phyloP scores from a whole-genome alignment of 2,329 filamentous ascomycete species.

The Paecilomyces sp. region DNA sequence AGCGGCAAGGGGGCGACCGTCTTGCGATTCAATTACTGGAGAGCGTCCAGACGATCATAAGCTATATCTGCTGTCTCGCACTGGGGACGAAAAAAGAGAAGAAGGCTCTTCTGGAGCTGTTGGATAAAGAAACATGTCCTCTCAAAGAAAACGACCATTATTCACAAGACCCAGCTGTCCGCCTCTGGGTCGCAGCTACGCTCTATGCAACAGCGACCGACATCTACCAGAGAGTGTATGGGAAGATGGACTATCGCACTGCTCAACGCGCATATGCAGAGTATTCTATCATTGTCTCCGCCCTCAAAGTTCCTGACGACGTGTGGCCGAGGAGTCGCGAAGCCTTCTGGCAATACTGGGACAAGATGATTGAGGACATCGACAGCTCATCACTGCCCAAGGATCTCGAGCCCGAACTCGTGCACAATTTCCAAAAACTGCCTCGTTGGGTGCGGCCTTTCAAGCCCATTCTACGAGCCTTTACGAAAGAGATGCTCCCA shows the following conservation, averaged over 20 bases:
- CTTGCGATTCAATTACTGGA: constrained; percentile 23
- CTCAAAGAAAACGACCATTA: constrained; percentile 14
- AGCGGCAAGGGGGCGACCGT: constrained; percentile 8
- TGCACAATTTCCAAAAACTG: constrained; percentile 14
- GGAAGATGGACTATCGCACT: constrained; percentile 22
- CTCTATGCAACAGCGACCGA: constrained; percentile 29
- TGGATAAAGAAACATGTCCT: constrained; percentile 15
- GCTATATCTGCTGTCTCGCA: constrained; percentile 26
- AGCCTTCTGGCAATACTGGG: constrained; percentile 31
- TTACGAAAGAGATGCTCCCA: constrained; percentile 28
- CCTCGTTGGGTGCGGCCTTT: constrained; percentile 22
- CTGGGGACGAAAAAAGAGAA: constrained; percentile 24
- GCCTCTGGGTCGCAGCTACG: constrained; percentile 28
- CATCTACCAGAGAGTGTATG: constrained; percentile 30
- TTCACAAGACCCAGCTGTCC: not conserved
- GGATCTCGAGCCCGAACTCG: constrained; percentile 20
- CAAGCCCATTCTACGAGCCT: constrained; percentile 22
- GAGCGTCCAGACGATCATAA: constrained; percentile 21
- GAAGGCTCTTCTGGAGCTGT: constrained; percentile 18
- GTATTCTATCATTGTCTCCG: constrained; percentile 20
- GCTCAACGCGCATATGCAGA: constrained; percentile 24
- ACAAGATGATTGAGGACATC: constrained; percentile 20
- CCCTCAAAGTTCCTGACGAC: constrained; percentile 19
- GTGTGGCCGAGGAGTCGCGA: constrained; percentile 23
- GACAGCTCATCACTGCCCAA: constrained; percentile 16